phyloP scores from a whole-genome alignment of 139 green algal species.

The Chlorella sp. region DNA sequence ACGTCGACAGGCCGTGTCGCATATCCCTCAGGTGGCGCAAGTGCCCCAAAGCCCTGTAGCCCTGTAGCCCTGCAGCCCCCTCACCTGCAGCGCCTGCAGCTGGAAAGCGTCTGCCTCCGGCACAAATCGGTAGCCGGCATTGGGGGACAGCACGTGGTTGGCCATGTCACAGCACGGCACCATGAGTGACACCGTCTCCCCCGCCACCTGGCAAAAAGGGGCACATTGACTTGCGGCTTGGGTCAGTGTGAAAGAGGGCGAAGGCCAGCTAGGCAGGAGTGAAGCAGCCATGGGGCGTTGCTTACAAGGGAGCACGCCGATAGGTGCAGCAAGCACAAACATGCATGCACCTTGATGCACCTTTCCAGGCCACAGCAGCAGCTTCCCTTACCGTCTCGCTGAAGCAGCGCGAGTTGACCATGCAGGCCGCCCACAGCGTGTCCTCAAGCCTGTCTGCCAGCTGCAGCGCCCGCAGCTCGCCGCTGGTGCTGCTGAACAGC shows the following conservation, averaged over 20 bases:
- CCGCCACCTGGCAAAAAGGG: slow-evolving; percentile 47
- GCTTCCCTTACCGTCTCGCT: slow-evolving; percentile 50
- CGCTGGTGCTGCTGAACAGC: slow-evolving; percentile 46
- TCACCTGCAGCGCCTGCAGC: slow-evolving; percentile 32
- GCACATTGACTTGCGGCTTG: too few relatives aligned
- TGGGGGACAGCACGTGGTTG: slow-evolving; percentile 49
- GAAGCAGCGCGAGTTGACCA: slow-evolving; percentile 67
- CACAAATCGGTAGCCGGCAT: slow-evolving; percentile 47
- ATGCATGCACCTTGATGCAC: too few relatives aligned
- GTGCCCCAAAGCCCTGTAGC: too few relatives aligned
- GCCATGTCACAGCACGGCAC: slow-evolving; percentile 57
- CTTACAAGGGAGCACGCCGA: too few relatives aligned
- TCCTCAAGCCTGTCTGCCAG: slow-evolving; percentile 38
- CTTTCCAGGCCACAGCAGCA: too few relatives aligned
- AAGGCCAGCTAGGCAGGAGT: too few relatives aligned
- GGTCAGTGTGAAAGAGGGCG: too few relatives aligned
- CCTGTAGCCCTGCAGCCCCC: too few relatives aligned
- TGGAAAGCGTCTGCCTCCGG: slow-evolving; percentile 36
- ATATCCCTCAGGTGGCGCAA: too few relatives aligned
- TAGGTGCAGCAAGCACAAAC: too few relatives aligned
- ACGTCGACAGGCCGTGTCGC: too few relatives aligned
- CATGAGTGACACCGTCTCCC: slow-evolving; percentile 53
- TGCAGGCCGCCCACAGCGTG: slow-evolving; percentile 58
- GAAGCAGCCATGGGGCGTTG: too few relatives aligned
- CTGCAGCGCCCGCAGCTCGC: slow-evolving; percentile 46